Evolutionary conservation across 768 basidiomycete genomes (phyloP), one percentile per base, ranked within the genome.

Genomic region (Boletus pseudo-olivaceus): DNA sequence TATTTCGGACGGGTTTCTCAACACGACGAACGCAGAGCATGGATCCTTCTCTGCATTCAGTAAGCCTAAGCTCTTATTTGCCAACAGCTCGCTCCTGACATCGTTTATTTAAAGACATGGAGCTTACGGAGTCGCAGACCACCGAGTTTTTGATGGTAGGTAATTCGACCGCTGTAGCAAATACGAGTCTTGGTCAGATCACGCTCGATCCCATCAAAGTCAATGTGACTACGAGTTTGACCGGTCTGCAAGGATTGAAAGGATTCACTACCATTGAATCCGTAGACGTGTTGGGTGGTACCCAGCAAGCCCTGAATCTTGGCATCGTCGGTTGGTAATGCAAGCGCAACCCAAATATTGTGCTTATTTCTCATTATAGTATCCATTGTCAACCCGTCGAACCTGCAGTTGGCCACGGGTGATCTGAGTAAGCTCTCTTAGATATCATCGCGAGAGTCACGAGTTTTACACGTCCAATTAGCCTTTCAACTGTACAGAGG

Each of bases 161-260:
- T 33, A 73, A 77, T 56, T 82, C 86, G 49, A 73, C 75, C 19
- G 81, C 87, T 4, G 68, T 85, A 9, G 82, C 86, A 20, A 83
- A 77, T 57, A 77, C 77, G 62, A 81, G 78, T 63, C 75, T 88
- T 49, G 87, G 87, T 37, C 74, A 79, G 59, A 81, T 90, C 53
- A 82, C 80, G n/a, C 75, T 90, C 8, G 79, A 86, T 64, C 78
- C 84, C 6, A 88, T 90, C 67, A 81, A 80, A 53, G 85, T 90
- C 65, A 82, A 88, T 57, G 87, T 88, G 3, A 75, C 84, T 7
- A 82, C 84, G 5, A 75, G 72, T 15, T 68, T 90, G 45, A 70
- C 74, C 20, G 88, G 88, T 32, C 67, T 90, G 12, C 76, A 77
- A 61, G 86, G 87, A 29, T 67, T 89, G 39, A 76, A 83, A 41